Base-by-base conservation (phyloP, 208 protist species). In the Leishmania turanica region DNA sequence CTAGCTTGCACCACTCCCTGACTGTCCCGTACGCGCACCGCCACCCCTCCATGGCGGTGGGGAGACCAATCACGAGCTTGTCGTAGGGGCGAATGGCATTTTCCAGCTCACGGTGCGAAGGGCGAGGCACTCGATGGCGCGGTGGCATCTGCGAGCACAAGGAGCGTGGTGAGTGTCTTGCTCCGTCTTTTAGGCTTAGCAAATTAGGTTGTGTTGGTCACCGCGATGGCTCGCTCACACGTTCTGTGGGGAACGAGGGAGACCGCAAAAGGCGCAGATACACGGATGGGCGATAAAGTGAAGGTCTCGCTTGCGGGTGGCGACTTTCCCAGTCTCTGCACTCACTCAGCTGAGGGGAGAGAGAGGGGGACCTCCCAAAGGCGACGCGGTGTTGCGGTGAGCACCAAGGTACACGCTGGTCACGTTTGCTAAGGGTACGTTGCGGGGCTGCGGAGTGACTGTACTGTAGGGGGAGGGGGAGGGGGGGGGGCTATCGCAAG, bases 61-160 rank as follows among this genome's bases (percentile, higher is more conserved):
- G 82, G 19, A 86, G 78, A 13, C 78, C 82, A 45, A 86, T 82
- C 31, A 86, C 78, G 27, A 86, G 78, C 74, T 86, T 86, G 42
- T 86, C 78, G 40, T 70, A 82, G 17, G 82, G 82, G 21, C 69
- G 82, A 47, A 76, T 37, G 74, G 74, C 74, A 51, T 68, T 31
- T 58, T 68, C 37, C 21, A 42, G 40, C 74, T 34, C 74, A 77
- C 21, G 40, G 17, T 31, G 21, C 31, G 72, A 62, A n/a, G 72
- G 51, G n/a, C 31, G 72, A 40, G 45, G 51, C 53, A 34, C 17
- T 54, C n/a, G 8, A 42, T 27, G 9, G 19, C 31, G 72, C 27
- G 45, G 72, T 19, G 51, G 72, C 72, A 76, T 76, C n/a, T 40
- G 17, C 17, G 11, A 7, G 51, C 9, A 45, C 72, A 42, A 15